Evolutionary conservation across 257 asterid genomes (phyloP).

Genomic region (Osmanthus fragrans): DNA sequence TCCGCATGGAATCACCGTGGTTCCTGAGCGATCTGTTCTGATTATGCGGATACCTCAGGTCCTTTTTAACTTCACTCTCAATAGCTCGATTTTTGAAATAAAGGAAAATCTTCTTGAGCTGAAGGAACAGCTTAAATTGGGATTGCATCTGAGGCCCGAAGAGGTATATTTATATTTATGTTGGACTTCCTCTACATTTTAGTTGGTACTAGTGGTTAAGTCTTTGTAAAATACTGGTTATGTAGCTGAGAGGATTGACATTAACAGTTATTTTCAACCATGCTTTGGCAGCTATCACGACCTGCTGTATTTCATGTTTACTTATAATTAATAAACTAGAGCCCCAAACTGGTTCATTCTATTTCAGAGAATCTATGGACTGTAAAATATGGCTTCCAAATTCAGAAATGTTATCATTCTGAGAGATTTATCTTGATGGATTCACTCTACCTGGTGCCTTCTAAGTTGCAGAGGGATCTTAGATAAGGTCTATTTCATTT

Average conservation of each 20-base stretch:
- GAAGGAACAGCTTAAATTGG: slow-evolving; percentile 63
- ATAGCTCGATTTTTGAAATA: slow-evolving; percentile 69
- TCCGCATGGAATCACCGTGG: slow-evolving; percentile 74
- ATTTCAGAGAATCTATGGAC: slow-evolving; percentile 1
- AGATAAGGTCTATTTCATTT: not conserved
- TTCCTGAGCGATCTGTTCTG: slow-evolving; percentile 46
- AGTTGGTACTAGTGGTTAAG: not conserved
- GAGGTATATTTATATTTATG: slow-evolving; percentile 52
- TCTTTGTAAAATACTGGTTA: not conserved
- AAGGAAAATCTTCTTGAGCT: slow-evolving; percentile 57
- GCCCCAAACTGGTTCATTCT: slow-evolving; percentile 7
- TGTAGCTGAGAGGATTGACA: slow-evolving; percentile 4
- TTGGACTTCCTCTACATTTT: slow-evolving; percentile 13
- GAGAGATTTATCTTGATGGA: slow-evolving; percentile 5
- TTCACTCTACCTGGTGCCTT: not conserved
- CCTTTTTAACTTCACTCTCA: slow-evolving; percentile 69
- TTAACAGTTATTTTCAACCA: slow-evolving; percentile 1
- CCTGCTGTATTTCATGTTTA: not conserved
- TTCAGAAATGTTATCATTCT: slow-evolving; percentile 3
- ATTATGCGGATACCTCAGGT: slow-evolving; percentile 37
- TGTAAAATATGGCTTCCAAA: slow-evolving; percentile 2
- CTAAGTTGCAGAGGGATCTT: not conserved
- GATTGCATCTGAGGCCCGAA: slow-evolving; percentile 53
- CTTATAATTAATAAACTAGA: slow-evolving; percentile 1
- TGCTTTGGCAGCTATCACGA: slow-evolving; percentile 3